Base-by-base conservation (phyloP, 139 green algal genomes). In the Chlamydomonas incerta region DNA sequence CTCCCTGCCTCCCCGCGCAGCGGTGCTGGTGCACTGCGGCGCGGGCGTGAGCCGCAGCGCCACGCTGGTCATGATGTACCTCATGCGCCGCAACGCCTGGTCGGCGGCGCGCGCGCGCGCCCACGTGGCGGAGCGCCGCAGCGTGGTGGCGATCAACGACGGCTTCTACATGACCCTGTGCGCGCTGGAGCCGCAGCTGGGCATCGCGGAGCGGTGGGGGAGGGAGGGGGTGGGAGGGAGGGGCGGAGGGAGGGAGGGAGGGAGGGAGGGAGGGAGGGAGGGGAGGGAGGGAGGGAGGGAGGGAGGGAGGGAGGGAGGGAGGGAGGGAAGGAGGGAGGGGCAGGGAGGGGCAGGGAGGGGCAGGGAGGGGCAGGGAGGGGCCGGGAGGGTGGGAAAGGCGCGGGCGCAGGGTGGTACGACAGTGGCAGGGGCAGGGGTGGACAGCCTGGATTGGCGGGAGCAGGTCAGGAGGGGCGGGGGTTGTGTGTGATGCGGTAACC, bases 1-100 rank as follows among this genome's bases (percentile, higher is more conserved):
- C 35, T 37, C 28, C 46, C 9, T 37, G 11, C 66, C 37, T 41
- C 18, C 29, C 80, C 70, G 28, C 76, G 80, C 90, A 94, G 94
- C 87, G 4, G 92, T 95, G 75, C 88, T 98, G 82, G 92, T 98
- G 72, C 95, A 98, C 89, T 98, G 95, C 73, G 95, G 95, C 11
- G 95, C 95, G 13, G 95, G 95, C 9, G 95, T 96, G 29, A 94
- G 87, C 37, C 91, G 95, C 58, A 95, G 90, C 20, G 94, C 95
- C 68, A 93, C 93, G 0, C 90, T 98, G 71, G 88, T 85, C 68
- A 93, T 96, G 31, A 93, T 94, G 62, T 97, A 96, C 92, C 91
- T 98, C 31, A 98, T 98, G 95, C 89, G 94, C 37, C 86, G 81
- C 29, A 77, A 91, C 73, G 52, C 41, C 31, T 97, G 93, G 92